Percentiles rank a stretch among this genome's conserved stretches.
phyloP scores from a whole-genome alignment of 169 alveolate genomes.

The Ichthyophthirius multifiliis region DNA sequence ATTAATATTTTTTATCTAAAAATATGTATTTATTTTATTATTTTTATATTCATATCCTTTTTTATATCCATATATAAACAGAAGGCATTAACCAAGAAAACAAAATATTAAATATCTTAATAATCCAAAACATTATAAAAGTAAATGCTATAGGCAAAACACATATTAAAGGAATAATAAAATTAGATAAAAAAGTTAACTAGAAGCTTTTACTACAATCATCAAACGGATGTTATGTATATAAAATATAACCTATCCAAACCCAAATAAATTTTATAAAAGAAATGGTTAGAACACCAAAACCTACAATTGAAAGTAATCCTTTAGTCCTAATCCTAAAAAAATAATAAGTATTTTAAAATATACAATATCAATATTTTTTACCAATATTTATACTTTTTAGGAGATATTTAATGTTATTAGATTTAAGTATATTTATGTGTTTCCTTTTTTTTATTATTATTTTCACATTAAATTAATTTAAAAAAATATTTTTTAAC shows the following conservation, averaged over 20 bases:
- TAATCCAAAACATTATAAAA: not conserved
- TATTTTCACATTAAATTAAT: too few species aligned
- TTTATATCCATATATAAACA: not conserved
- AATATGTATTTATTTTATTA: too few species aligned
- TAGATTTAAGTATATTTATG: not conserved
- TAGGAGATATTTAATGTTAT: not conserved
- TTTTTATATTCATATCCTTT: not conserved
- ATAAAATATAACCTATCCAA: not conserved
- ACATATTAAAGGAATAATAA: not conserved
- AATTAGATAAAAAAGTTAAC: not conserved
- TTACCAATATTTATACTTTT: not conserved
- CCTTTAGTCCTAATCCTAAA: conserved; percentile 7
- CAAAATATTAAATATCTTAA: not conserved
- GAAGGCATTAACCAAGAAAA: conserved; percentile 4
- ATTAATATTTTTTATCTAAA: too few species aligned
- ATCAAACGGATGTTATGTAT: not conserved
- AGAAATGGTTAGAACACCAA: not conserved
- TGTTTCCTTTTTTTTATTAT: too few species aligned
- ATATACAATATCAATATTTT: not conserved
- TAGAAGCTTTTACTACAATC: not conserved
- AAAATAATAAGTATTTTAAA: not conserved
- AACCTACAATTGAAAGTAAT: not conserved
- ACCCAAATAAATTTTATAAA: not conserved
- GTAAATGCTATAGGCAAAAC: not conserved
- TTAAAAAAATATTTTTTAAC: not conserved